phyloP scores from a whole-genome alignment of 371 early-diverging fungal genomes.

The Lichtheimia ornata region DNA sequence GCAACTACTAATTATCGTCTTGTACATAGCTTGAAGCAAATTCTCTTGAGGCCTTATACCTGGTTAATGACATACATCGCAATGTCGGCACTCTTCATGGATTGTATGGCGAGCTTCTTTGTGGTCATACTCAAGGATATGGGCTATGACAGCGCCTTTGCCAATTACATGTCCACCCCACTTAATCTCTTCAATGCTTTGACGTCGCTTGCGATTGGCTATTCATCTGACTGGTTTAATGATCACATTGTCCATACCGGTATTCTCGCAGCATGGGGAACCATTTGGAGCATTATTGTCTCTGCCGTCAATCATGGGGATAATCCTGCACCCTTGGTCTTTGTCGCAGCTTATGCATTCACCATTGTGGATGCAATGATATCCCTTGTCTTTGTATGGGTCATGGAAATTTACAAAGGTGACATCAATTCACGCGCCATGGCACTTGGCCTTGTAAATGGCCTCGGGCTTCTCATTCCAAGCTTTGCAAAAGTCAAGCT shows the following conservation, averaged over 20 bases:
- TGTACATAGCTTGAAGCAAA: too few species aligned
- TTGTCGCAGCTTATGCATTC: neutral
- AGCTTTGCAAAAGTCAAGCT: constrained; percentile 36
- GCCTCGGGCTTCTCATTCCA: constrained; percentile 36
- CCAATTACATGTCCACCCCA: constrained; percentile 22
- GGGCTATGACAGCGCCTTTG: constrained; percentile 16
- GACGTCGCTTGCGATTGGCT: constrained; percentile 10
- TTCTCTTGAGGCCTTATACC: too few species aligned
- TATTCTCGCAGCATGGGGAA: neutral
- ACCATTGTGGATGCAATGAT: neutral
- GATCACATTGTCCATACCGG: too few species aligned
- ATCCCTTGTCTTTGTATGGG: neutral
- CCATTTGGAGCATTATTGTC: too few species aligned
- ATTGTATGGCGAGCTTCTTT: neutral
- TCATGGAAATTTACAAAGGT: neutral
- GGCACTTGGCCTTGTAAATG: constrained; percentile 43
- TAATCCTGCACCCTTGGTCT: neutral
- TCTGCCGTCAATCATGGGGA: too few species aligned
- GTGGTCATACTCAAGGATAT: constrained; percentile 9
- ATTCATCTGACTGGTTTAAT: constrained; percentile 11
- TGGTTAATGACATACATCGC: too few species aligned
- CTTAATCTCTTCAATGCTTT: constrained; percentile 17
- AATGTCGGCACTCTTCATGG: too few species aligned
- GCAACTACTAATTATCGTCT: too few species aligned
- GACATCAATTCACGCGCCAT: constrained; percentile 26